A percentile compares a stretch with the other conserved stretches of the same genome.
These are phyloP conservation scores for Penicillium brasilianum DNA, from an alignment of 2,329 filamentous ascomycete genomes.

Conservation along the genomic window DNA sequence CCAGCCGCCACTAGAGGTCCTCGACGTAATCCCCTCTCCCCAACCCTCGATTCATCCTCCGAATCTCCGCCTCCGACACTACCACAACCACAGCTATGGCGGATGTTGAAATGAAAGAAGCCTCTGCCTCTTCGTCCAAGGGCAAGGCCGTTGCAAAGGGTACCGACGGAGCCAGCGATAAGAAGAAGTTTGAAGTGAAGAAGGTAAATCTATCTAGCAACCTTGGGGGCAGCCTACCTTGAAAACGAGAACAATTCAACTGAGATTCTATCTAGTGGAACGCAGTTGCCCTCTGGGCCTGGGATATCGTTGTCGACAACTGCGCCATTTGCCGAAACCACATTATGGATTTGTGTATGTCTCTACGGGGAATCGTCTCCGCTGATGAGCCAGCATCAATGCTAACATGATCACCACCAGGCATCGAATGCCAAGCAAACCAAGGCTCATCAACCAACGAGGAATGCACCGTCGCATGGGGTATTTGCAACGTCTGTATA, in stretches of 20 bases:
- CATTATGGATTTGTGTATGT: slow-evolving; percentile 96
- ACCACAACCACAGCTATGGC: slow-evolving; percentile 66
- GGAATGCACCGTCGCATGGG: slow-evolving; percentile 98
- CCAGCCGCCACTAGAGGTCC: not conserved
- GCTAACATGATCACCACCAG: slow-evolving; percentile 50
- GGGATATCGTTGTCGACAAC: slow-evolving; percentile 99
- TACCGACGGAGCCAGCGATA: slow-evolving; percentile 62
- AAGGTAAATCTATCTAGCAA: slow-evolving; percentile 67
- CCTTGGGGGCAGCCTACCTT: slow-evolving; percentile 11
- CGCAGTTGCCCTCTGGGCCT: slow-evolving; percentile 96
- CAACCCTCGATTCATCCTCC: slow-evolving; percentile 7
- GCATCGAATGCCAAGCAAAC: slow-evolving; percentile 98
- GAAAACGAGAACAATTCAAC: slow-evolving; percentile 11
- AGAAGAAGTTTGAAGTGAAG: slow-evolving; percentile 98
- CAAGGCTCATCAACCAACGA: slow-evolving; percentile 96
- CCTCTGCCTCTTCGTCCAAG: slow-evolving; percentile 60
- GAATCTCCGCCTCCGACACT: slow-evolving; percentile 14
- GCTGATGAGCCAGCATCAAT: slow-evolving; percentile 3
- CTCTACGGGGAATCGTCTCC: not conserved
- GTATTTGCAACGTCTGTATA: slow-evolving; percentile 89
- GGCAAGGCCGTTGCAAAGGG: slow-evolving; percentile 62
- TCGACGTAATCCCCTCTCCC: not conserved
- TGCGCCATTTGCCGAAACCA: slow-evolving; percentile 99
- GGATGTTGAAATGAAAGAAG: slow-evolving; percentile 95
- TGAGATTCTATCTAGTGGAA: slow-evolving; percentile 74